These are phyloP conservation scores for Hypoxylon fragiforme DNA, from an alignment of 495 filamentous ascomycete species.

Conservation along the genomic window DNA sequence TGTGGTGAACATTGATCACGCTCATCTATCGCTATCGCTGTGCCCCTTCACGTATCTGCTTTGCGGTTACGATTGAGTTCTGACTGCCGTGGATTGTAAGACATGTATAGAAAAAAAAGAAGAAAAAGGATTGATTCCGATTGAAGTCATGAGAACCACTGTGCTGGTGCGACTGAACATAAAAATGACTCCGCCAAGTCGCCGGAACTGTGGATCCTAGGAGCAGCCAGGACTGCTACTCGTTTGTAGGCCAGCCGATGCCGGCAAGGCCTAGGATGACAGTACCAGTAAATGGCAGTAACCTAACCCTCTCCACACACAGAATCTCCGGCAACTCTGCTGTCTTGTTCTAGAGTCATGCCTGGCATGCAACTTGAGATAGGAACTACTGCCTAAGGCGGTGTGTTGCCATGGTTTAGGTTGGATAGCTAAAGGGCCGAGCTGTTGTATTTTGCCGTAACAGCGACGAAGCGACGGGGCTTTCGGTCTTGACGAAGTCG, in stretches of 20 bases:
- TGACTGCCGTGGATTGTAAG: slow-evolving; percentile 8
- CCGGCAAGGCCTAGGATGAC: slow-evolving; percentile 20
- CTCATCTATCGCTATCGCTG: neutral
- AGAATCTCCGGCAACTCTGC: slow-evolving; percentile 15
- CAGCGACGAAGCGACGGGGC: slow-evolving; percentile 4
- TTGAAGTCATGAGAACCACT: neutral
- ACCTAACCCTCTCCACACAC: slow-evolving; percentile 34
- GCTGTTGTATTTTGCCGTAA: slow-evolving; percentile 6
- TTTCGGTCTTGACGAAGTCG: neutral
- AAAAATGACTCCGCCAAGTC: slow-evolving; percentile 14
- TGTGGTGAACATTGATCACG: neutral
- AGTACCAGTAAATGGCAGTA: no score
- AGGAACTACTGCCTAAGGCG: slow-evolving; percentile 3
- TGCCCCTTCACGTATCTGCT: neutral
- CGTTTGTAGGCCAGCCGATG: slow-evolving; percentile 25
- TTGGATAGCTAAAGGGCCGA: slow-evolving; percentile 4
- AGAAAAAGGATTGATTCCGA: neutral
- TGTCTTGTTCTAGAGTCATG: no score
- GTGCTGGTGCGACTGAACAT: slow-evolving; percentile 4
- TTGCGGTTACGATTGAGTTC: slow-evolving; percentile 19
- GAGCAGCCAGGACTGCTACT: neutral
- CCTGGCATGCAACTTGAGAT: no score
- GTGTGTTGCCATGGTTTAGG: slow-evolving; percentile 3
- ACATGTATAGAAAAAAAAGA: slow-evolving; percentile 1
- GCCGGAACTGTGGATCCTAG: slow-evolving; percentile 15